phyloP scores from a whole-genome alignment of 2,329 filamentous ascomycete genomes.

The Xylaria hypoxylon region DNA sequence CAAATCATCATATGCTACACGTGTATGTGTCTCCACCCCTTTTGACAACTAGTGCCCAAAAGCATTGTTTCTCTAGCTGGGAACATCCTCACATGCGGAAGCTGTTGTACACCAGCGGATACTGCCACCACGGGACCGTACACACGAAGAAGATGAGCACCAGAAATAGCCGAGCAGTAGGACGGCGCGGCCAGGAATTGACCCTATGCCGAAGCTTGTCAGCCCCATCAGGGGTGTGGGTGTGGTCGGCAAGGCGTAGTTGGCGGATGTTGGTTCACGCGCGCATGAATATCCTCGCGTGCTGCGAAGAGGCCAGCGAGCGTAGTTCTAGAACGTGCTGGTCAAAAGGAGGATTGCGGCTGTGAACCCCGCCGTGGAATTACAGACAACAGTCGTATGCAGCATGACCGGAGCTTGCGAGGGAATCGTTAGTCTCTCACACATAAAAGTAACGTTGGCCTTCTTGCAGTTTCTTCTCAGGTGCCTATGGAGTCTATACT shows the following conservation, averaged over 20 bases:
- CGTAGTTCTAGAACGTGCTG: constrained; percentile 6
- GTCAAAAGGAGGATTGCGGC: too few species aligned
- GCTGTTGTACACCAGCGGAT: not conserved
- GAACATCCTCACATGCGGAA: not conserved
- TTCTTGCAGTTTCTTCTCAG: too few species aligned
- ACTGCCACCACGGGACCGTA: not conserved
- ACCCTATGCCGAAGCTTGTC: not conserved
- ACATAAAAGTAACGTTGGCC: too few species aligned
- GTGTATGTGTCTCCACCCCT: too few species aligned
- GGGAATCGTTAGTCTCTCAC: too few species aligned
- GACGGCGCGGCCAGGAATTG: not conserved
- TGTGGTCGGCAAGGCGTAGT: too few species aligned
- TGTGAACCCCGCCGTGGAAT: too few species aligned
- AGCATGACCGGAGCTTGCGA: too few species aligned
- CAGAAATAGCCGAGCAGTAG: not conserved
- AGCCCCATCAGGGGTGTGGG: not conserved
- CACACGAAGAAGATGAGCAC: constrained; percentile 2
- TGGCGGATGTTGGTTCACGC: too few species aligned
- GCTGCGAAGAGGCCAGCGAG: not conserved
- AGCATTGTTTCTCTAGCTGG: not conserved
- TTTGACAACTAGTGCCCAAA: not conserved
- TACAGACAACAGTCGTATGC: too few species aligned
- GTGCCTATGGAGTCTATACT: too few species aligned
- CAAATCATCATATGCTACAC: too few species aligned
- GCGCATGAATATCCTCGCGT: not conserved